Base-by-base conservation (phyloP, 2,329 filamentous ascomycete species). In the Exophiala phaeomuriformis region DNA sequence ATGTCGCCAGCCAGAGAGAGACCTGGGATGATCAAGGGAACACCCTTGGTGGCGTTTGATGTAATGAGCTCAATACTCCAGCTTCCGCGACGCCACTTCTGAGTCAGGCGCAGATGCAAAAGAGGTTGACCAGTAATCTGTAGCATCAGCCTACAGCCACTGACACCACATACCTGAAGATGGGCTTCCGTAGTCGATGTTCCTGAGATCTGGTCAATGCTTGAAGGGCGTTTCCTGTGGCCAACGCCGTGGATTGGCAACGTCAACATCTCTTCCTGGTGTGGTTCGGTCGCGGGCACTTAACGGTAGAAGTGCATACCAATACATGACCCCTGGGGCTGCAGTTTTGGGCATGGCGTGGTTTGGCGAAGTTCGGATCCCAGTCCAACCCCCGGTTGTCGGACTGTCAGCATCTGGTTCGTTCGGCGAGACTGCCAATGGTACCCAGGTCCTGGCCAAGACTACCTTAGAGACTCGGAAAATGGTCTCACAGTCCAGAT, bases 181-280 rank as follows among this genome's bases (percentile, higher is more conserved):
- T 53, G 52, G 56, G 10, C 46, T 4, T 37, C 12, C 29, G 10
- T 48, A 33, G 29, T 39, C 42, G 12, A 19, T 27, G 36, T 45
- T 37, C 42, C 51, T 53, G 44, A 12, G 30, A 31, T 29, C 33
- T 52, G 51, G 55, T 52, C 55, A 54, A 36, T 52, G 55, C 51
- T 31, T 19, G 28, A 5, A 1, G 3, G 39, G 5, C 10, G 36
- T 39, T 12, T 47, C 33, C 42, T 36, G 28, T 44, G 6, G 44
- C 31, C 42, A 12, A 6, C 48, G 42, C 35, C 30, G 29, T 29
- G 30, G n/a, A 46, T 53, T 53, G 40, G 27, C 52, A 42, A 46
- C 45, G 31, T 9, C 40, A 5, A 27, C 33, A 39, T 27, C 37
- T 19, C 45, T 19, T 45, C 40, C 36, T 37, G 48, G 42, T 35